Conservation (phyloP, 169 alveolate species). For the Cryptosporidium andersoni region DNA sequence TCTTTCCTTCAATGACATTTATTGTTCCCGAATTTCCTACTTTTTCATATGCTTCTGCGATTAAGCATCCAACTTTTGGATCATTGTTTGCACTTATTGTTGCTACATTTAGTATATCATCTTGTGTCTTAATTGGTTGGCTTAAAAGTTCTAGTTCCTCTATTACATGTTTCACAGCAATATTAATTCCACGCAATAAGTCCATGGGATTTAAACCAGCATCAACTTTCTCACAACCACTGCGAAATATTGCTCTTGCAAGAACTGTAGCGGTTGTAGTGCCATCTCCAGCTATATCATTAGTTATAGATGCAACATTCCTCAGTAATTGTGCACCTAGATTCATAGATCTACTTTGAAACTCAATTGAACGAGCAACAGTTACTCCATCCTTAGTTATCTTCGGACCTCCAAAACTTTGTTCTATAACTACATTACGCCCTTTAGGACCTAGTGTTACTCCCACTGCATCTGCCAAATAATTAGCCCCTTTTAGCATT, state of each 20-base stretch:
- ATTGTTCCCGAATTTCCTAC: conserved; percentile 98
- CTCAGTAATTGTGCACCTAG: conserved; percentile 97
- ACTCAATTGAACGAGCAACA: conserved; percentile 97
- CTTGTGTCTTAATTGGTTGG: conserved; percentile 84
- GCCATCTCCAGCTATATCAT: conserved; percentile 99
- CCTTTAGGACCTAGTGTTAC: conserved; percentile 99
- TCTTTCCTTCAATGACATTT: conserved; percentile 97
- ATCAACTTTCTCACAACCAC: conserved; percentile 98
- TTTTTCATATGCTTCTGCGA: conserved; percentile 96
- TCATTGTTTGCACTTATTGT: conserved; percentile 99
- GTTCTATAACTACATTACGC: conserved; percentile 96
- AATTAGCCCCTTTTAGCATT: conserved; percentile 76
- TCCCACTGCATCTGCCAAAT: conserved; percentile 98
- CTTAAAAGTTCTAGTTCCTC: conserved; percentile 82
- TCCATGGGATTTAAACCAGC: conserved; percentile 99
- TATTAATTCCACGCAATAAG: conserved; percentile 91
- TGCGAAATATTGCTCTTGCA: conserved; percentile 97
- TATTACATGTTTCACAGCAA: conserved; percentile 87
- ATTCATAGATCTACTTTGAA: conserved; percentile 91
- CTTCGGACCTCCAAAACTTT: conserved; percentile 94
- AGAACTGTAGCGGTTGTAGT: conserved; percentile 99
- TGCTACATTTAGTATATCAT: conserved; percentile 93
- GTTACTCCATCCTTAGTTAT: conserved; percentile 99
- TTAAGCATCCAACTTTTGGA: conserved; percentile 92
- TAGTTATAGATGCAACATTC: conserved; percentile 96